Conservation (phyloP, 345 rosid species). For the Brassica nigra region DNA sequence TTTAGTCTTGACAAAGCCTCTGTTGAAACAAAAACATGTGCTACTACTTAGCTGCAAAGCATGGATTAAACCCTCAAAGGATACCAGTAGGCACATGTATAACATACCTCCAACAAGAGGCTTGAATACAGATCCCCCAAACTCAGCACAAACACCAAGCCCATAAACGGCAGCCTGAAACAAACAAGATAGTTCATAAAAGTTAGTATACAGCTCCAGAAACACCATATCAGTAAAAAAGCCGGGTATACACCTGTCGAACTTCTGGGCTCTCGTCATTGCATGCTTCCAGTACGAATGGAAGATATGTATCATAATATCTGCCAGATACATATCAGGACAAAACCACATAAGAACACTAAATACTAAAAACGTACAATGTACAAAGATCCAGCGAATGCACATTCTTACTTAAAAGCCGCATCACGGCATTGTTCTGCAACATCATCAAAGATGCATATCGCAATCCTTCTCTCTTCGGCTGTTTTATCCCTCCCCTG, state of each 20-base stretch:
- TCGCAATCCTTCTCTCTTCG: slow-evolving; percentile 99
- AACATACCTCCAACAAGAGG: slow-evolving; percentile 90
- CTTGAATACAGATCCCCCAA: slow-evolving; percentile 84
- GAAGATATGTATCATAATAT: slow-evolving; percentile 94
- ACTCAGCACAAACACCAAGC: slow-evolving; percentile 99
- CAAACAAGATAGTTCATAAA: slow-evolving; percentile 18
- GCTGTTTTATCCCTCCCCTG: slow-evolving; percentile 99
- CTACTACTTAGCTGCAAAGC: slow-evolving; percentile 22
- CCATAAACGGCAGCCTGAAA: slow-evolving; percentile 98
- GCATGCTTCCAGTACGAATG: slow-evolving; percentile 97
- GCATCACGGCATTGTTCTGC: slow-evolving; percentile 97
- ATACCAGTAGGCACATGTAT: slow-evolving; percentile 11
- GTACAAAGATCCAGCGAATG: slow-evolving; percentile 3
- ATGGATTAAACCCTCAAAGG: not conserved
- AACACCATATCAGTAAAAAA: slow-evolving; percentile 5
- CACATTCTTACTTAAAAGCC: slow-evolving; percentile 77
- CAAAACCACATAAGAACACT: slow-evolving; percentile 8
- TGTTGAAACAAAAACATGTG: slow-evolving; percentile 42
- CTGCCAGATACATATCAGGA: slow-evolving; percentile 48
- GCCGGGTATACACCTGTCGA: slow-evolving; percentile 79
- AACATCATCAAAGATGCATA: slow-evolving; percentile 98
- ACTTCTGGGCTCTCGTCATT: slow-evolving; percentile 92
- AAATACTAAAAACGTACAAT: slow-evolving; percentile 11
- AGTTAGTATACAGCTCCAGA: not conserved
- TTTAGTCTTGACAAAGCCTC: slow-evolving; percentile 96